Percentiles rank a stretch among this genome's conserved stretches.
Conservation (phyloP, 345 rosid genomes). For the Combretum micranthum region DNA sequence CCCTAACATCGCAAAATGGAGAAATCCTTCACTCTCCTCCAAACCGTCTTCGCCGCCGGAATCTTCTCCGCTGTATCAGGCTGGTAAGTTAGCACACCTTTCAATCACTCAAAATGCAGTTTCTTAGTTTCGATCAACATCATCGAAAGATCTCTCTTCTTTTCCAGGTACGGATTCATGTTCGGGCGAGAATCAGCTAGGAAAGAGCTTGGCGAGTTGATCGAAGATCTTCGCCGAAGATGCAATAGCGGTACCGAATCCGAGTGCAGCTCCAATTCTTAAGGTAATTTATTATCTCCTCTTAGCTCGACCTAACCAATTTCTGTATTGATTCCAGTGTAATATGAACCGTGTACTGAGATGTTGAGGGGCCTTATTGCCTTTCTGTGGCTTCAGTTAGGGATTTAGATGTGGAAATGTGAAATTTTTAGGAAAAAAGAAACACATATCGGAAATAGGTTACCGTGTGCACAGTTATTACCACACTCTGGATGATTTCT, state of each 20-base stretch:
- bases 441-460: no score
- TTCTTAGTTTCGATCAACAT: not conserved
- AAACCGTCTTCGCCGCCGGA: constrained; percentile 67
- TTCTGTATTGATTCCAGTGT: no score
- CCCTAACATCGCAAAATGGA: constrained; percentile 24
- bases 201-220: constrained; percentile 70
- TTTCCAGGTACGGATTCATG: constrained; percentile 82
- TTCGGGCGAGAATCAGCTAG: constrained; percentile 88
- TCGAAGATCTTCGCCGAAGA: constrained; percentile 63
- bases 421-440: no score
- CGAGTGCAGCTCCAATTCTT: constrained; percentile 25
- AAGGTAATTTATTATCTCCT: constrained; percentile 6
- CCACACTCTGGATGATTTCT: no score
- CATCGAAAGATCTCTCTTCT: not conserved
- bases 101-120: not conserved
- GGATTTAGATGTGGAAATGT: no score
- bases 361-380: no score
- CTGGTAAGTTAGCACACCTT: constrained; percentile 30
- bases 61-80: constrained; percentile 76
- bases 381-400: no score
- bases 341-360: no score
- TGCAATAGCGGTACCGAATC: constrained; percentile 20
- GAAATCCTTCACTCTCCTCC: constrained; percentile 61
- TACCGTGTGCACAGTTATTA: no score
- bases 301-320: no score